Conservation (phyloP, 2,329 filamentous ascomycete species). For the Ophiostoma novo-ulmi region DNA sequence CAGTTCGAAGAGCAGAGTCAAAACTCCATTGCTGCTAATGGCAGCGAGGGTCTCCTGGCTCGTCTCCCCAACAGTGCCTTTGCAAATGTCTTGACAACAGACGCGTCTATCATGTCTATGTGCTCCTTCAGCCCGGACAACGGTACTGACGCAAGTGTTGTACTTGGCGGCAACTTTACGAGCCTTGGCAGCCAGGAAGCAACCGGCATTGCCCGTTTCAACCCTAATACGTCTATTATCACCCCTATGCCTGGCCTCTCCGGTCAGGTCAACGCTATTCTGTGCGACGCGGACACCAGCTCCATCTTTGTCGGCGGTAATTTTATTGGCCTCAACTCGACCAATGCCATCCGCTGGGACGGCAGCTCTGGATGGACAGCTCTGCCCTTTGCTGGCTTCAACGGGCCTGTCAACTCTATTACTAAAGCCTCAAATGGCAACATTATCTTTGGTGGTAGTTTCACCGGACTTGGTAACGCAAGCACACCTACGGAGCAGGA, state of each 20-base stretch:
- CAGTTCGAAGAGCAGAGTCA: slow-evolving; percentile 76
- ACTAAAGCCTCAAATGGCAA: slow-evolving; percentile 72
- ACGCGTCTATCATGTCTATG: slow-evolving; percentile 84
- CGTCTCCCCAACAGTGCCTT: slow-evolving; percentile 83
- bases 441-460: slow-evolving; percentile 86
- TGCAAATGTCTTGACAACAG: slow-evolving; percentile 65
- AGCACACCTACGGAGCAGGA: slow-evolving; percentile 62
- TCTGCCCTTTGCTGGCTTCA: slow-evolving; percentile 88
- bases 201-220: slow-evolving; percentile 73
- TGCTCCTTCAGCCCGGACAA: slow-evolving; percentile 67
- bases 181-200: slow-evolving; percentile 73
- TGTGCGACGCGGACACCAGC: slow-evolving; percentile 71
- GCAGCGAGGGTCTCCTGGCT: slow-evolving; percentile 73
- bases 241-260: slow-evolving; percentile 73
- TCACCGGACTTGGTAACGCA: slow-evolving; percentile 81
- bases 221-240: slow-evolving; percentile 65
- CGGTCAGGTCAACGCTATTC: slow-evolving; percentile 74
- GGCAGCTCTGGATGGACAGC: slow-evolving; percentile 65
- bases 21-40: slow-evolving; percentile 62
- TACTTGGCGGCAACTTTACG: slow-evolving; percentile 94
- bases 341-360: slow-evolving; percentile 83
- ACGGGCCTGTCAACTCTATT: slow-evolving; percentile 85
- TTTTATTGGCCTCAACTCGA: slow-evolving; percentile 74
- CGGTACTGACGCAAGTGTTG: slow-evolving; percentile 64
- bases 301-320: slow-evolving; percentile 89